Evolutionary conservation across 2,329 filamentous ascomycete species (phyloP).

Genomic region (Aspergillus texensis): DNA sequence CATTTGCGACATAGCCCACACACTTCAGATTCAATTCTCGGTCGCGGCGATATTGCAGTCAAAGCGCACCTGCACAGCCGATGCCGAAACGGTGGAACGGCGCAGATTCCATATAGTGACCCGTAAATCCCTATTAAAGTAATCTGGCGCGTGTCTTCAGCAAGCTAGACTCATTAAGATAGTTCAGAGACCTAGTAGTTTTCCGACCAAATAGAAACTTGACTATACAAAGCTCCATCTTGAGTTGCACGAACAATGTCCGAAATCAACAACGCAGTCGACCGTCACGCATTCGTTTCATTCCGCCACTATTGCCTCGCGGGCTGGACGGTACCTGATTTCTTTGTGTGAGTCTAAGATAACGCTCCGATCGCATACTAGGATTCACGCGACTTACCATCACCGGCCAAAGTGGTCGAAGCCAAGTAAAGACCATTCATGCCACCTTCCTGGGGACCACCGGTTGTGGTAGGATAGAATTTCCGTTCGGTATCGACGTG

Average conservation of each 20-base stretch:
- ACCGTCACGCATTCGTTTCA: conserved; percentile 58
- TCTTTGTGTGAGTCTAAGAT: conserved; percentile 29
- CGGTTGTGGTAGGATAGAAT: conserved; percentile 54
- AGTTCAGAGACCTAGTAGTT: not conserved
- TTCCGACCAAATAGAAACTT: not conserved
- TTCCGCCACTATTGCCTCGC: conserved; percentile 53
- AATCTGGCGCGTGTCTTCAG: not conserved
- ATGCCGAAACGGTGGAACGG: not conserved
- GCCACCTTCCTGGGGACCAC: conserved; percentile 44
- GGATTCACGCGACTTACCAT: conserved; percentile 39
- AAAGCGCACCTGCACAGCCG: not conserved
- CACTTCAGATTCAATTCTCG: no score
- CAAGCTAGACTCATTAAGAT: not conserved
- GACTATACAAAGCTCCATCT: conserved; percentile 1
- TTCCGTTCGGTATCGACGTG: conserved; percentile 61
- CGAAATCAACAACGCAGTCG: conserved; percentile 69
- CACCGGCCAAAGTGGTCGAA: conserved; percentile 49
- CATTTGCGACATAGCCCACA: not conserved
- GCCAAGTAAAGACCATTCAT: conserved; percentile 53
- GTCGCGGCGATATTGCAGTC: not conserved
- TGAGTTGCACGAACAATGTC: conserved; percentile 73
- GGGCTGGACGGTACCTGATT: conserved; percentile 59
- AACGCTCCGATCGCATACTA: conserved; percentile 31
- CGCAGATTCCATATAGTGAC: not conserved
- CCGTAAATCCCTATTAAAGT: not conserved